These are phyloP conservation scores for Diplodia corticola DNA, from an alignment of 2,329 filamentous ascomycete genomes.

Conservation along the genomic window DNA sequence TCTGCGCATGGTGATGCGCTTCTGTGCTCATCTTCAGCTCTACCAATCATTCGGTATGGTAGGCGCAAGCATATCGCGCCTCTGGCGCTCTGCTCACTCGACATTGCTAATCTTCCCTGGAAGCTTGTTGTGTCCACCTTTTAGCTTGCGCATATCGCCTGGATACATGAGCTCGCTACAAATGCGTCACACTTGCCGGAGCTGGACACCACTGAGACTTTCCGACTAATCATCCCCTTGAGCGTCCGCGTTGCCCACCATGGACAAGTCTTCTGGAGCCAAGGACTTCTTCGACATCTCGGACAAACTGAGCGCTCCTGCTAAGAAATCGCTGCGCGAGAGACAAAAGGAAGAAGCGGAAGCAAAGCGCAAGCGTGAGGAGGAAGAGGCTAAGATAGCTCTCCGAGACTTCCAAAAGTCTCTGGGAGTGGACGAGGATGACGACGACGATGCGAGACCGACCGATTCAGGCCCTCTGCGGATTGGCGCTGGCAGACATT, in stretches of 20 bases:
- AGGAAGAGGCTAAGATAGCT: slow-evolving; percentile 82
- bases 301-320: slow-evolving; percentile 76
- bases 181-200: background rate
- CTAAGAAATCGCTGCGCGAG: slow-evolving; percentile 86
- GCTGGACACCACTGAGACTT: too few relatives aligned
- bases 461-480: slow-evolving; percentile 16
- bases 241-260: background rate
- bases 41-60: background rate
- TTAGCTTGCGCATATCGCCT: background rate
- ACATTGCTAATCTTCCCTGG: background rate
- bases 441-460: slow-evolving; percentile 25
- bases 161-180: background rate
- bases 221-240: background rate
- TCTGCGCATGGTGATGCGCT: background rate
- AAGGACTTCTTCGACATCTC: slow-evolving; percentile 68
- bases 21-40: background rate
- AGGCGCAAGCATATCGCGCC: background rate
- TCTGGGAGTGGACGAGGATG: slow-evolving; percentile 61
- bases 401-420: slow-evolving; percentile 86
- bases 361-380: slow-evolving; percentile 80
- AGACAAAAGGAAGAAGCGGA: slow-evolving; percentile 85
- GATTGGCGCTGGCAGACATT: slow-evolving; percentile 57
- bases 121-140: background rate
- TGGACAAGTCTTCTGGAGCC: slow-evolving; percentile 15
- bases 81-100: background rate